Evolutionary conservation across 2,329 filamentous ascomycete species (phyloP), one percentile per base, ranked within the genome.

Genomic region (Cladosporium halotolerans): DNA sequence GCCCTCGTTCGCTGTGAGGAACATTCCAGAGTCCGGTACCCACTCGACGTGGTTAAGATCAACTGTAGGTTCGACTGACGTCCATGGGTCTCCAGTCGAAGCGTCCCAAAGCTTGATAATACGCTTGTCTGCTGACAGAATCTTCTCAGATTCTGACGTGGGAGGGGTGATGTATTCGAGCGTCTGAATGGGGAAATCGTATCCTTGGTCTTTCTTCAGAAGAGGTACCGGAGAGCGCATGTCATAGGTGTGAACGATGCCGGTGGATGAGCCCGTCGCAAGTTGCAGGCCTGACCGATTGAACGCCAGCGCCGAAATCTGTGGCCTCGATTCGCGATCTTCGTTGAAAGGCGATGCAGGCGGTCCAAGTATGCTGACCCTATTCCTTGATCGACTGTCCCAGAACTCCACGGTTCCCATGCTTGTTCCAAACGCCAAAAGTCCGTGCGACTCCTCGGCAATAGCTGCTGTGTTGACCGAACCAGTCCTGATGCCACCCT

Each of bases 71-170:
- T 99, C 93, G 42, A 97, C 88, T 1, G 89, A 93, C 0, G 93
- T 96, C 92, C 93, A 99, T 3, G 92, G 88, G 18, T 84, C 83
- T 53, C 93, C 93, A 54, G 85, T 84, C 33, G 79, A 74, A 56
- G 88, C 83, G 63, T 96, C 89, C 89, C 92, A 99, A 43, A 99
- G 83, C 73, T 99, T 99, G 75, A 99, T 95, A 61, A 96, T 95
- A 58, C 89, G 83, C 73, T 95, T 96, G 72, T 99, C 95, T 7
- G 90, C 84, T 1, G 91, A 95, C 57, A 97, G 76, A 16, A 99
- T 84, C 72, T 96, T 96, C 36, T 83, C 79, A 0, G 63, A 63
- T 3, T 85, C 87, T 10, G 81, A 78, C 7, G 83, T 86, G 9
- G 86, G 88, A 63, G 77, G 71, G 9, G 77, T 74, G 40, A 86